Base-by-base conservation (phyloP, 2,329 filamentous ascomycete genomes). In the Thelonectria blattea region DNA sequence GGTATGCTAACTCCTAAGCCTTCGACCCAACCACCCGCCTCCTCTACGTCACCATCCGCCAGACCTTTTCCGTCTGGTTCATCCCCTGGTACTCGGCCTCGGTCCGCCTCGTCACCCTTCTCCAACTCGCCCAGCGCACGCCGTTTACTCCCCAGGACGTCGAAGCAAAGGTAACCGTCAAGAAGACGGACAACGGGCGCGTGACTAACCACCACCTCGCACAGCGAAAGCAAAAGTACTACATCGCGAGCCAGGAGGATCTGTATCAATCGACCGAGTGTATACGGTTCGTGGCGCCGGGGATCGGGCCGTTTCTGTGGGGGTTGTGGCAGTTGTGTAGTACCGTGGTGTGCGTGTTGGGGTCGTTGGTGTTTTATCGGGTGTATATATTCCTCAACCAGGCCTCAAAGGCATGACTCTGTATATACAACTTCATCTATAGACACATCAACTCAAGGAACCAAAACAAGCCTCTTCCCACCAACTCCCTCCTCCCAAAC, bases 191-290 rank as follows among this genome's bases (percentile, higher is more conserved):
- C 59, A 60, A 30, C 56, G 65, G 47, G 22, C 66, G 46, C 57
- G 67, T 11, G n/a, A 57, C n/a, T 6, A n/a, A 34, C 42, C 58
- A 62, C 3, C 64, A 67, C n/a, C 59, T 62, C 2, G 67, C 70
- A 41, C 68, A n/a, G n/a, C n/a, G n/a, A n/a, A n/a, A 61, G 24
- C 54, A 63, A 10, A 70, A 64, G 24, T 95, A 93, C 78, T 91
- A 88, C 72, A 93, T 96, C 64, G 75, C 80, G 3, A 84, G 81
- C n/a, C 93, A 97, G 73, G 88, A 96, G 65, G 92, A 97, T 71
- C 78, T 93, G 6, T 96, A 96, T 71, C 91, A 93, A 70, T 80
- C 87, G 1, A 88, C 87, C 47, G 89, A 96, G 67, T 89, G 89
- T 64, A 78, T 94, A 61, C 88, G 89, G 68, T 95, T 96, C 71